These are phyloP conservation scores for Huntiella omanensis DNA, from an alignment of 2,329 filamentous ascomycete genomes.

Conservation along the genomic window DNA sequence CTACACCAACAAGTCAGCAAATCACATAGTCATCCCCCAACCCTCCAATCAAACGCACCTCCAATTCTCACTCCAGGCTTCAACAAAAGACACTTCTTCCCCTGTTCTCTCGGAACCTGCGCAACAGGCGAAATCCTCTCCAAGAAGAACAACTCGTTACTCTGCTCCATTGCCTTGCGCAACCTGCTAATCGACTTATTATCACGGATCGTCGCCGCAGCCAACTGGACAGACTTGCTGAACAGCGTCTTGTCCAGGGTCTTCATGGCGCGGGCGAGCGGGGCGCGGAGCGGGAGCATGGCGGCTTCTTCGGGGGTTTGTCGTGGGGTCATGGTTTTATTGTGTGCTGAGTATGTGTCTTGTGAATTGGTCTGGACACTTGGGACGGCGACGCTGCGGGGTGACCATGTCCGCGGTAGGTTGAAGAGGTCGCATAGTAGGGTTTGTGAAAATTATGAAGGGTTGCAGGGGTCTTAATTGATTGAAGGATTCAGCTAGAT, in stretches of 20 bases:
- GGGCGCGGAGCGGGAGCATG: slow-evolving; percentile 53
- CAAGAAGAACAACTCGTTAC: slow-evolving; percentile 44
- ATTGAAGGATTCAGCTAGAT: slow-evolving; percentile 1
- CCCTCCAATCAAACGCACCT: slow-evolving; percentile 19
- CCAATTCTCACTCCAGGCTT: slow-evolving; percentile 34
- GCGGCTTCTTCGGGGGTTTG: slow-evolving; percentile 15
- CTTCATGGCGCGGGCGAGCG: slow-evolving; percentile 60
- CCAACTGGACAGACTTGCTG: slow-evolving; percentile 52
- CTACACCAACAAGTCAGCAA: slow-evolving; percentile 21
- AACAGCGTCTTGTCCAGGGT: slow-evolving; percentile 73
- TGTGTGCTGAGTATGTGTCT: slow-evolving; percentile 1
- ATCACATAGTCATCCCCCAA: not conserved
- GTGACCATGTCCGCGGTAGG: too few relatives aligned
- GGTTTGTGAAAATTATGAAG: too few relatives aligned
- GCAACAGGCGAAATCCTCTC: slow-evolving; percentile 46
- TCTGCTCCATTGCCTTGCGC: slow-evolving; percentile 45
- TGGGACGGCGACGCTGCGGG: not conserved
- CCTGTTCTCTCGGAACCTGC: slow-evolving; percentile 41
- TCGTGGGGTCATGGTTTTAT: slow-evolving; percentile 8
- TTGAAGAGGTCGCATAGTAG: too few relatives aligned
- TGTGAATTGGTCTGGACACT: not conserved
- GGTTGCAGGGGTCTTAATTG: slow-evolving; percentile 11
- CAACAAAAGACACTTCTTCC: slow-evolving; percentile 43
- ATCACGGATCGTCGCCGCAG: slow-evolving; percentile 62
- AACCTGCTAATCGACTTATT: slow-evolving; percentile 55